Conservation (phyloP, 1,139 yeast species). For the Geotrichum histeridarum region DNA sequence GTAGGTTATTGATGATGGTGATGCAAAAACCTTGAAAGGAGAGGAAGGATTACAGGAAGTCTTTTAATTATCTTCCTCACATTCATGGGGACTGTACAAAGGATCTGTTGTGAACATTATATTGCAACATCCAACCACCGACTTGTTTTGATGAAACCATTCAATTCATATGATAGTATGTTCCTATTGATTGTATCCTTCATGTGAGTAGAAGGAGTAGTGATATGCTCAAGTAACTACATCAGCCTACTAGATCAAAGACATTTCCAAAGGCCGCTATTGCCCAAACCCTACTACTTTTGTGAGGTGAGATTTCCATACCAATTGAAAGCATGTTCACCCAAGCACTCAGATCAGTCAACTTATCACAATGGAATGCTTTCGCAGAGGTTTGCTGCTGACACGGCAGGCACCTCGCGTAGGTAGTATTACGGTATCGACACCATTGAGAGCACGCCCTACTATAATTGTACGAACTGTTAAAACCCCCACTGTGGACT, state of each 20-base stretch:
- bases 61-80: background rate
- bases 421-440: background rate
- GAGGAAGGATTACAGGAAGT: background rate
- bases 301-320: background rate
- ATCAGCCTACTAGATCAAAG: too few relatives aligned
- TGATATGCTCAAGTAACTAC: too few relatives aligned
- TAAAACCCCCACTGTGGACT: slow-evolving; percentile 72
- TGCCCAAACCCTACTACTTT: background rate
- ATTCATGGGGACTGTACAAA: background rate
- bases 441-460: background rate
- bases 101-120: background rate
- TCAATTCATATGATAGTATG: too few relatives aligned
- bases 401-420: background rate
- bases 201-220: too few relatives aligned
- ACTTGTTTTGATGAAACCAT: too few relatives aligned
- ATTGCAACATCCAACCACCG: background rate
- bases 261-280: background rate
- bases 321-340: background rate
- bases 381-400: slow-evolving; percentile 1
- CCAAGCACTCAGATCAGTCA: background rate
- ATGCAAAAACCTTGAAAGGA: background rate
- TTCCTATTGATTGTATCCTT: too few relatives aligned
- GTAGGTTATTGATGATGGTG: too few relatives aligned
- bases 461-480: slow-evolving; percentile 30
- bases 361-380: slow-evolving; percentile 3